Conservation (phyloP, 176 grass and related monocot genomes). For the Raddia guianensis region DNA sequence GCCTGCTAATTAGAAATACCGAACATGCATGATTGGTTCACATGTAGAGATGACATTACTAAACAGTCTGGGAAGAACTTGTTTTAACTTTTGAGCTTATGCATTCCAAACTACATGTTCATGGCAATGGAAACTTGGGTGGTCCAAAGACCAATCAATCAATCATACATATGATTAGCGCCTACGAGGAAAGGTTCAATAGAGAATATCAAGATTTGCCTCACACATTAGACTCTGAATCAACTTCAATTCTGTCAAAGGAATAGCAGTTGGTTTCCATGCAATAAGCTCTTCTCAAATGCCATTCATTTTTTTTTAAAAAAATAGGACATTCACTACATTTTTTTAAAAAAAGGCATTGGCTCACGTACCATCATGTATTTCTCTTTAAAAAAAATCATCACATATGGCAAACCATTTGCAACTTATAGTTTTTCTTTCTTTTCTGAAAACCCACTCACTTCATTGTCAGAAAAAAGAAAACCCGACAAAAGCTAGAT, state of each 20-base stretch:
- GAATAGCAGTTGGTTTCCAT: not conserved
- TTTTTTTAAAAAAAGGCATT: not conserved
- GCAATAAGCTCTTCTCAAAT: not conserved
- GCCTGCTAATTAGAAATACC: slow-evolving; percentile 3
- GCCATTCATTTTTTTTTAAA: no score
- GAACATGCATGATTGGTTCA: slow-evolving; percentile 42
- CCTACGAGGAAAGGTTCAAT: slow-evolving; percentile 18
- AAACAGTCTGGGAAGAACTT: not conserved
- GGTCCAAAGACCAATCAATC: slow-evolving; percentile 27
- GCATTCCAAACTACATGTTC: slow-evolving; percentile 21
- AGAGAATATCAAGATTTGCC: not conserved
- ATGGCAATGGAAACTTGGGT: not conserved
- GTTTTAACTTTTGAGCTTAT: not conserved
- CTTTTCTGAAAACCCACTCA: not conserved
- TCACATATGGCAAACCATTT: not conserved
- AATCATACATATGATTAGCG: slow-evolving; percentile 24
- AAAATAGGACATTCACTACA: not conserved
- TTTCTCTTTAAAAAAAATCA: not conserved
- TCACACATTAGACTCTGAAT: not conserved
- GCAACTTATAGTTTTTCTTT: not conserved
- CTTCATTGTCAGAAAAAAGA: not conserved
- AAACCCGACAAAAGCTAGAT: not conserved
- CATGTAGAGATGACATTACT: slow-evolving; percentile 27
- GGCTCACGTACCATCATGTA: not conserved
- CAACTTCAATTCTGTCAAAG: not conserved